Evolutionary conservation across 2,329 filamentous ascomycete species (phyloP).

Genomic region (Claviceps capensis): DNA sequence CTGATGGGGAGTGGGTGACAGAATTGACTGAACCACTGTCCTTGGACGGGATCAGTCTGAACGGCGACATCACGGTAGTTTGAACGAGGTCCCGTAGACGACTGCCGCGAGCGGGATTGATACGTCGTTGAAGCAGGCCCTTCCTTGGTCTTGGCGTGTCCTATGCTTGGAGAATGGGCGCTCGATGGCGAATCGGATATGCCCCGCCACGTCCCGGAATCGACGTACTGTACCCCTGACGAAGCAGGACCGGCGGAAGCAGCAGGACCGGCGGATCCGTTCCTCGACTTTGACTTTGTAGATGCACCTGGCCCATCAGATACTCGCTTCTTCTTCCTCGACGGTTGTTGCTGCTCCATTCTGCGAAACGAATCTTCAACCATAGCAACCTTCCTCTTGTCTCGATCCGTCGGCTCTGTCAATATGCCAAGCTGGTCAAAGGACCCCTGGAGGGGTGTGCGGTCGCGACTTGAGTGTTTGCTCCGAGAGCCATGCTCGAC

Average conservation of each 20-base stretch:
- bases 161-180: slow-evolving; percentile 23
- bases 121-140: slow-evolving; percentile 15
- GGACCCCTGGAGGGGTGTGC: slow-evolving; percentile 48
- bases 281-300: slow-evolving; percentile 26
- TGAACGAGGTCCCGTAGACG: slow-evolving; percentile 24
- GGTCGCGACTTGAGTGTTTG: slow-evolving; percentile 53
- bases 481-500: slow-evolving; percentile 39
- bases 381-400: slow-evolving; percentile 54
- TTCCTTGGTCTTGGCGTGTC: slow-evolving; percentile 13
- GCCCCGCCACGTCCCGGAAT: slow-evolving; percentile 39
- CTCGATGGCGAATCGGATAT: slow-evolving; percentile 38
- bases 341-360: slow-evolving; percentile 43
- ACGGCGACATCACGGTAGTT: slow-evolving; percentile 37
- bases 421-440: slow-evolving; percentile 46
- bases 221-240: slow-evolving; percentile 27
- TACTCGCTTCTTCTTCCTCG: slow-evolving; percentile 48
- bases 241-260: slow-evolving; percentile 12
- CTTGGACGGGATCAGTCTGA: slow-evolving; percentile 41
- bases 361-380: slow-evolving; percentile 49
- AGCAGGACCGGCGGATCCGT: slow-evolving; percentile 21
- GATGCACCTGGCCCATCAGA: slow-evolving; percentile 36
- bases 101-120: slow-evolving; percentile 19
- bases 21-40: slow-evolving; percentile 36
- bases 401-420: slow-evolving; percentile 50
- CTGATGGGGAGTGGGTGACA: slow-evolving; percentile 24